Conservation (phyloP, 208 protist species). For the Balamuthia mandrillaris region DNA sequence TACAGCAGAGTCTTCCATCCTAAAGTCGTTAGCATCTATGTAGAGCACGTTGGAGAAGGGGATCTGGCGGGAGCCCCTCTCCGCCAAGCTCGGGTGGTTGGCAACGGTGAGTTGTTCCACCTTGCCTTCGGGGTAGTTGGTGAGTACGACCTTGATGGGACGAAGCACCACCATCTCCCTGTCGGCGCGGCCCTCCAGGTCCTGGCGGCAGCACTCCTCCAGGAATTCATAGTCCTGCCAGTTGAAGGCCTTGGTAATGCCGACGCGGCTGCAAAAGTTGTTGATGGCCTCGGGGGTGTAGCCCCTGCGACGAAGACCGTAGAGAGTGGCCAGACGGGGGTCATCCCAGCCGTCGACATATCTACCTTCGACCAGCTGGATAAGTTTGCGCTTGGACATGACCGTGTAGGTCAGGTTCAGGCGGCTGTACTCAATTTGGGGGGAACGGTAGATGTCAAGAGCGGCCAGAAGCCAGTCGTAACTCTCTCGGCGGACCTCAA, state of each 20-base stretch:
- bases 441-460: conserved; percentile 78
- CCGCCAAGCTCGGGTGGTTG: conserved; percentile 88
- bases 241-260: conserved; percentile 53
- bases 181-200: conserved; percentile 85
- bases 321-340: conserved; percentile 91
- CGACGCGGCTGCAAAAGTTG: conserved; percentile 91
- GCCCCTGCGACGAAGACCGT: conserved; percentile 93
- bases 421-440: conserved; percentile 96
- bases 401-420: conserved; percentile 95
- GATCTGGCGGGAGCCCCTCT: conserved; percentile 77
- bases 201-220: conserved; percentile 88
- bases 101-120: conserved; percentile 78
- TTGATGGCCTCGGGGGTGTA: conserved; percentile 96
- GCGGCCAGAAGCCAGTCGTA: conserved; percentile 91
- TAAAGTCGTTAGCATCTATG: conserved; percentile 96
- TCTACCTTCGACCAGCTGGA: conserved; percentile 79
- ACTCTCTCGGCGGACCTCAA: conserved; percentile 90
- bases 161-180: conserved; percentile 81
- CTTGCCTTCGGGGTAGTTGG: conserved; percentile 82
- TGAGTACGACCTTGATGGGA: conserved; percentile 91
- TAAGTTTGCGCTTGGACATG: conserved; percentile 97
- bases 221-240: conserved; percentile 84
- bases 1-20: conserved; percentile 39
- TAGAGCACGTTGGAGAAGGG: conserved; percentile 87
- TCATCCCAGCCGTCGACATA: conserved; percentile 95